Evolutionary conservation across 495 filamentous ascomycete species (phyloP), one percentile per base, ranked within the genome.

Genomic region (Lophiotrema nucula): DNA sequence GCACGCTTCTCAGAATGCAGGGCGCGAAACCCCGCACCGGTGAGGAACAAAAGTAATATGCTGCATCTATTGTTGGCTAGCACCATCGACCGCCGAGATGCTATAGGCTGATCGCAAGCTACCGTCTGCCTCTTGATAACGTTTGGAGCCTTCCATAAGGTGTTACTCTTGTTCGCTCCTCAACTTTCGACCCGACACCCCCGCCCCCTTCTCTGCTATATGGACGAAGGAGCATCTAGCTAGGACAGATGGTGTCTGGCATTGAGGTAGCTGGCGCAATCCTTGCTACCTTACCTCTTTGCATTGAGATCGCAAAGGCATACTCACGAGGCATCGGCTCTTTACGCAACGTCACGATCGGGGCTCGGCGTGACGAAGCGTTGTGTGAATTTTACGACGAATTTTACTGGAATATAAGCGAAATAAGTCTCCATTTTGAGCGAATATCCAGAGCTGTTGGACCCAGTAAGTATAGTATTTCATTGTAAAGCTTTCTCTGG

Each of bases 1-100:
- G 8, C 13, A 19, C 8, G 39, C 18, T 10, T 16, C 19, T 11
- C 13, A 10, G 8, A 21, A 43, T 35, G 31, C 31, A 35, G 31
- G n/a, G n/a, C n/a, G n/a, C n/a, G n/a, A n/a, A n/a, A 21, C 39
- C 39, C 39, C 39, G 39, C 39, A 43, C 39, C 39, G 39, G 39
- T 43, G 39, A 43, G 18, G 19, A 8, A 11, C 8, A 43, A 43
- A 43, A 43, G 31, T 37, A 37, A n/a, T n/a, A n/a, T n/a, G n/a
- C 31, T 37, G 8, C 31, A 37, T 37, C 10, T n/a, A 37, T 37
- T 10, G 31, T 10, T 37, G n/a, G n/a, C n/a, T 37, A n/a, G 13
- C 13, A 13, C 6, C 19, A 11, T 43, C 18, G 13, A 43, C 11
- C 10, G 19, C 8, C 39, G 31, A n/a, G n/a, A n/a, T n/a, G 39